Evolutionary conservation across 1,284 basidiomycete genomes (phyloP), one percentile per base, ranked within the genome.

Genomic region (Ustilago trichophora): DNA sequence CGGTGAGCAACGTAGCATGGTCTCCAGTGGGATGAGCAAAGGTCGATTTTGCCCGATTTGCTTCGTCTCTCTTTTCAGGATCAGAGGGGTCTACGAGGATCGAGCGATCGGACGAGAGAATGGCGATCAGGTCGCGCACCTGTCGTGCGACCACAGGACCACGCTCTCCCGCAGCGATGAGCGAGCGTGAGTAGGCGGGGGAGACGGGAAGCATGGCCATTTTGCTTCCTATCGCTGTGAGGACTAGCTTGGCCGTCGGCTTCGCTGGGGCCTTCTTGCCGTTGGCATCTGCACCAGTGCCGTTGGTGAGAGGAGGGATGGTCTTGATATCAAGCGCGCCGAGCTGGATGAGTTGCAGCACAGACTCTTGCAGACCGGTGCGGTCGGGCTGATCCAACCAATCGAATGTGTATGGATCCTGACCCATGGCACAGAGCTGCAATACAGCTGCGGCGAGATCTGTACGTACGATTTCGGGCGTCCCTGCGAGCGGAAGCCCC

Each of bases 31-130:
- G 38, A 34, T 79, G 74, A 10, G 55, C 45, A 36, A 81, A 74
- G 2, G 51, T 63, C 3, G 66, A 41, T 36, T 72, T 66, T 0
- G 89, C 88, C 3, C 56, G 50, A 10, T 73, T 71, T 0, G 71
- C 74, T 26, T 74, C 75, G n/a, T 74, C 78, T 10, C 72, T 56
- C 44, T 68, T 75, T 31, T 72, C 63, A 2, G 63, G 51, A 31
- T 74, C 72, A 12, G 43, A 33, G 10, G 74, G 58, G 3, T 77
- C 76, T 42, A 73, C 45, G 4, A 79, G 63, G 24, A 77, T 53
- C 21, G 62, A 59, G 0, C 75, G 66, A 44, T 77, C 76, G 10
- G 71, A 56, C 1, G 74, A 72, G 13, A 81, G 66, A 10, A 81
- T 63, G 7, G 79, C 74, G 10, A 81, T 79, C n/a, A 81, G 54